Evolutionary conservation across 768 basidiomycete species (phyloP), one percentile per base, ranked within the genome.

Genomic region (Mycena belliarum): DNA sequence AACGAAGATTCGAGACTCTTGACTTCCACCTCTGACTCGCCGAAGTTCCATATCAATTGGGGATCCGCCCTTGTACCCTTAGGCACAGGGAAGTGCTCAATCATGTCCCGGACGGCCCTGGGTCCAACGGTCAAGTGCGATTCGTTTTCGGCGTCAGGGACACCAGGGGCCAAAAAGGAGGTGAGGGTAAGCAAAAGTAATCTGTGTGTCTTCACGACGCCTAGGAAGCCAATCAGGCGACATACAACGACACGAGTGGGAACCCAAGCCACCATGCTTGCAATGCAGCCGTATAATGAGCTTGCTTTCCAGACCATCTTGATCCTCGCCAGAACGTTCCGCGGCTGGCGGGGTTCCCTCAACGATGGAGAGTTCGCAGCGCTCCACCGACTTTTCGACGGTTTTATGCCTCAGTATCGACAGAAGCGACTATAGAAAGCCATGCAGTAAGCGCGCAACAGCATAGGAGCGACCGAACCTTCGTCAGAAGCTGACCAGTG

Each of bases 41-140:
- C 79, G 66, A 94, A 93, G n/a, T 74, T 82, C 92, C 92, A 94
- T 6, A 89, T 79, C 18, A 94, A 79, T 65, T 90, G 88, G 26
- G 90, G 89, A 63, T 94, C 92, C 12, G 79, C 81, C 64, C 86
- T 88, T 12, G 73, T 68, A 5, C 85, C 84, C 61, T 82, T 85
- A 12, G 83, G 75, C 21, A 82, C 72, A 0, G 89, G 84, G 60
- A 94, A 94, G 69, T 92, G 91, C 45, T 93, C 92, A 21, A 92
- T 79, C 69, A 93, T 84, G 64, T 91, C 89, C 67, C 80, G 86
- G 43, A 94, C 72, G 15, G 85, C 82, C 63, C 81, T 82, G 26
- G 92, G 87, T 12, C 89, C 89, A 54, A 94, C 85, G 8, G 79
- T 84, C 14, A 93, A 69, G 23, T 78, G 80, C 21, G 89, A 90